phyloP scores from a whole-genome alignment of 805 yeast species.

The Vanderwaltozyma polyspora region DNA sequence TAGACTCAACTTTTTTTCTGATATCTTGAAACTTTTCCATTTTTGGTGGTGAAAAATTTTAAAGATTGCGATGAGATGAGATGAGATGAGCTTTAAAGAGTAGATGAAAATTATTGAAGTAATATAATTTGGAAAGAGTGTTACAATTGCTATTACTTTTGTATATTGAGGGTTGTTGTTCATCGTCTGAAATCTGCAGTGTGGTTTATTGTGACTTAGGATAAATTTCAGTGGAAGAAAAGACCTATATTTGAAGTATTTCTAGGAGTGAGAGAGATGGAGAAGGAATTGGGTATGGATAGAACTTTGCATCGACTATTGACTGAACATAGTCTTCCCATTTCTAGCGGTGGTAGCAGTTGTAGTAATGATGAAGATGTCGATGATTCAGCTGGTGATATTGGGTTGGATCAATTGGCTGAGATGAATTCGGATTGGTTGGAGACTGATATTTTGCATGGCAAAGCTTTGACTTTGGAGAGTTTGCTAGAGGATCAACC shows the following conservation, averaged over 20 bases:
- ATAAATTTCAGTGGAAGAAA: neutral
- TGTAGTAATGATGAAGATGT: neutral
- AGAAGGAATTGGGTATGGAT: neutral
- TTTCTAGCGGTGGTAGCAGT: neutral
- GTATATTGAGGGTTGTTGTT: neutral
- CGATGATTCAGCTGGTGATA: neutral
- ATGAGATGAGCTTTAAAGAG: neutral
- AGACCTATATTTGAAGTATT: neutral
- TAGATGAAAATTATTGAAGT: neutral
- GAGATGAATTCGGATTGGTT: conserved; percentile 2
- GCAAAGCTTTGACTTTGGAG: conserved; percentile 18
- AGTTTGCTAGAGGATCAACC: conserved; percentile 10
- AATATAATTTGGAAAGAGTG: neutral
- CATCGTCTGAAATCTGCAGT: no score
- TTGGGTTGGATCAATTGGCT: neutral
- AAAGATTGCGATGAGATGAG: neutral
- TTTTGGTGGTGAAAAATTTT: no score
- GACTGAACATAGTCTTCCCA: neutral
- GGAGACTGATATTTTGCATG: conserved; percentile 9
- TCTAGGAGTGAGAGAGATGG: neutral
- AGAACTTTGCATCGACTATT: conserved; percentile 2
- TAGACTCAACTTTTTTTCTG: no score
- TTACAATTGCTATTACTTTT: neutral
- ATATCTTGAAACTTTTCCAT: no score
- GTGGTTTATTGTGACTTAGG: neutral